These are phyloP conservation scores for Smallanthus sonchifolius DNA, from an alignment of 129 eudicot genomes.

Conservation along the genomic window DNA sequence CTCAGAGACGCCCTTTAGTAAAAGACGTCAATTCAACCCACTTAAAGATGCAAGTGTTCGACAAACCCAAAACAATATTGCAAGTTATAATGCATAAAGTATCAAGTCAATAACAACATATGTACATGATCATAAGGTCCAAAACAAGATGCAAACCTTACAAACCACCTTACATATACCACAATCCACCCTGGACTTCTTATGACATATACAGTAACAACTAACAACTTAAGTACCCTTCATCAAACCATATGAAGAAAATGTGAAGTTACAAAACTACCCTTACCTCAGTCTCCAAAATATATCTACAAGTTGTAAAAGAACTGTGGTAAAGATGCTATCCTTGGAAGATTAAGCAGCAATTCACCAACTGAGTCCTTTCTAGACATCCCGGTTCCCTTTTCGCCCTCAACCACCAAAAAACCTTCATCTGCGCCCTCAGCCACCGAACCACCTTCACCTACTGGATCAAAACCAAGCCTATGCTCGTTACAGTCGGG, in stretches of 20 bases:
- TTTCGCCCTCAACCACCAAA: slow-evolving; percentile 20
- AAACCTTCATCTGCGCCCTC: slow-evolving; percentile 8
- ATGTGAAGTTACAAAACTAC: slow-evolving; percentile 12
- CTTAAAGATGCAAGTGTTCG: too few relatives aligned
- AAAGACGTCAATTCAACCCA: too few relatives aligned
- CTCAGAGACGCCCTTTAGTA: too few relatives aligned
- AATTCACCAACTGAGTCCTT: slow-evolving; percentile 83
- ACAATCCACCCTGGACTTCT: slow-evolving; percentile 19
- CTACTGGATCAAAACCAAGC: slow-evolving; percentile 4
- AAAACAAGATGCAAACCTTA: slow-evolving; percentile 4
- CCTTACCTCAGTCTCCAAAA: slow-evolving; percentile 15
- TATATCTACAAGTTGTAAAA: slow-evolving; percentile 43
- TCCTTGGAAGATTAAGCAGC: slow-evolving; percentile 82
- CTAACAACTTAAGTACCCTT: slow-evolving; percentile 13
- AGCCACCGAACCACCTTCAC: slow-evolving; percentile 3
- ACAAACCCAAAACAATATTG: neutral
- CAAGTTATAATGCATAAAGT: neutral
- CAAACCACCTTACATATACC: slow-evolving; percentile 1
- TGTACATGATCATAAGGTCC: slow-evolving; percentile 21
- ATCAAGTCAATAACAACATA: slow-evolving; percentile 17
- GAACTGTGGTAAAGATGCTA: slow-evolving; percentile 79
- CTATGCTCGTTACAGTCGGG: slow-evolving; percentile 4
- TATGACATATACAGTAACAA: slow-evolving; percentile 17
- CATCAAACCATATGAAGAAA: neutral
- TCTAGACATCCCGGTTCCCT: slow-evolving; percentile 52